Evolutionary conservation across 345 rosid genomes (phyloP), one percentile per base, ranked within the genome.

Genomic region (Eucalyptus paniculata): DNA sequence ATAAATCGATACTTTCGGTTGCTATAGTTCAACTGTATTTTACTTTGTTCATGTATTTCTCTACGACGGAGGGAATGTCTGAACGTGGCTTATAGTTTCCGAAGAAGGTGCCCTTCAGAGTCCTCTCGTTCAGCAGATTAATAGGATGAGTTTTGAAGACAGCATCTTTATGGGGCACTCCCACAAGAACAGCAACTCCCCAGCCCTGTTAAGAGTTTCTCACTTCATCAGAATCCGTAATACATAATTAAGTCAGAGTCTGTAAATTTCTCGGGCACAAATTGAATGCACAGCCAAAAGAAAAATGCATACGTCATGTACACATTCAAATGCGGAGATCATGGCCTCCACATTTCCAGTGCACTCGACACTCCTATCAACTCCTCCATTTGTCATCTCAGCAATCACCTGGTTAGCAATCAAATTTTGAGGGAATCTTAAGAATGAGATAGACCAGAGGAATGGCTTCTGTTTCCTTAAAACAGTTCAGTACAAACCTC

Each of bases 321-420:
- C 94, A 28, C 93, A 92, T 92, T 92, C 94, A 15, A 92, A 94
- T 13, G 95, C 93, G 8, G 94, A 92, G 54, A 92, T 91, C 94
- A 92, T 94, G 65, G 94, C 95, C 17, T 89, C 45, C 44, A 92
- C 86, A 50, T 77, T 92, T 91, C 95, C 93, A 8, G 94, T 94
- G 81, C 95, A 92, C 85, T 94, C 93, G 16, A 92, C 93, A 47
- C 95, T 94, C 44, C 93, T 88, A 34, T 94, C 95, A 2, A 92
- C 95, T 90, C 94, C 95, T 67, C 95, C 95, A 77, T 87, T 88
- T 8, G 93, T 94, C 94, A 94, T 92, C 53, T 92, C 95, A 88
- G 92, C 93, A 81, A 94, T 92, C 89, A 91, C 94, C 95, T 92
- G 34, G 83, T 19, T 19, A 37, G 9, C 83, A 37, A 77, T 77